These are phyloP conservation scores for Gossypium lobatum DNA, from an alignment of 441 rosid species.

Conservation along the genomic window DNA sequence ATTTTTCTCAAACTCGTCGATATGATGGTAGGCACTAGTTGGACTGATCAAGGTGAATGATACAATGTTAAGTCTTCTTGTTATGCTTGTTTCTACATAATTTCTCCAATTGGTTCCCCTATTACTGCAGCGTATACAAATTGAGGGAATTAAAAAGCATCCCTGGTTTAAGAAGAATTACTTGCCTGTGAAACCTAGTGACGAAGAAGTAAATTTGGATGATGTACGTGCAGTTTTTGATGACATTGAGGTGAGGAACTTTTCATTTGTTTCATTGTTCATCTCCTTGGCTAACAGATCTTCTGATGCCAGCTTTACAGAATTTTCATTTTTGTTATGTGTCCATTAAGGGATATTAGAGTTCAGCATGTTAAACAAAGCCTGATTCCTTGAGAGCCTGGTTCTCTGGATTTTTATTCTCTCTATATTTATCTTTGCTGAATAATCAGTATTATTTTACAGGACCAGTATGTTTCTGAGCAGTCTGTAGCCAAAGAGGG, in stretches of 20 bases:
- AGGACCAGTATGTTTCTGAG: slow-evolving; percentile 71
- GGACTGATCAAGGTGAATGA: not conserved
- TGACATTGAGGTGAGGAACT: slow-evolving; percentile 67
- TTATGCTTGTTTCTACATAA: slow-evolving; percentile 17
- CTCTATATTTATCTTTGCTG: not conserved
- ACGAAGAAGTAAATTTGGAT: slow-evolving; percentile 64
- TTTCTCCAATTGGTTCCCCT: slow-evolving; percentile 16
- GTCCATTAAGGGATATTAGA: not conserved
- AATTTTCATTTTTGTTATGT: not conserved
- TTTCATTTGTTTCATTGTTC: slow-evolving; percentile 8
- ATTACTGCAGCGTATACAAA: slow-evolving; percentile 66
- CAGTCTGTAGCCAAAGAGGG: slow-evolving; percentile 36
- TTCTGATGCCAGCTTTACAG: not conserved
- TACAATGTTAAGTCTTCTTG: not conserved
- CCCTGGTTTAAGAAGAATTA: slow-evolving; percentile 65
- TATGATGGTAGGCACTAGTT: slow-evolving; percentile 1
- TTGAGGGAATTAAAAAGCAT: slow-evolving; percentile 55
- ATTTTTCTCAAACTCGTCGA: not conserved
- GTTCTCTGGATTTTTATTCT: slow-evolving; percentile 1
- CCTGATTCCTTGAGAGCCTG: slow-evolving; percentile 7
- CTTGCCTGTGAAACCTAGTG: slow-evolving; percentile 41
- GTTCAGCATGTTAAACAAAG: not conserved
- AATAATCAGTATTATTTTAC: slow-evolving; percentile 24
- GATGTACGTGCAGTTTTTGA: slow-evolving; percentile 75
- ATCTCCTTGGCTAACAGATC: not conserved